Percentiles rank a stretch among this genome's conserved stretches.
Conservation (phyloP, 495 filamentous ascomycete genomes). For the Penicillium parvum region DNA sequence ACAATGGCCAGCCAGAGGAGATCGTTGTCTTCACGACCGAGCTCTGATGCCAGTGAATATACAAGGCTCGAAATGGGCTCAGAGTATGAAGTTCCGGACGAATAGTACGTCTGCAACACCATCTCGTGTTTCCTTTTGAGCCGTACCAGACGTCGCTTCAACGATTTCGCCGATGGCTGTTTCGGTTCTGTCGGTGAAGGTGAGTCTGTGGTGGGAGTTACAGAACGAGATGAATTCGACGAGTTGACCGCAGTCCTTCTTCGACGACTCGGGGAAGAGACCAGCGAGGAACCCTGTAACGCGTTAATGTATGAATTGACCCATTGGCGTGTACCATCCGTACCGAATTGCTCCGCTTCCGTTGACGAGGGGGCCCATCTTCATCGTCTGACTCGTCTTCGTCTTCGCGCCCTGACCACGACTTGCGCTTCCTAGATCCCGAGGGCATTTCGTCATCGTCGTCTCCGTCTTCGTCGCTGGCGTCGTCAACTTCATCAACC, state of each 20-base stretch:
- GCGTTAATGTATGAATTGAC: slow-evolving; percentile 19
- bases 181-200: slow-evolving; percentile 55
- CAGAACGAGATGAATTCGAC: slow-evolving; percentile 44
- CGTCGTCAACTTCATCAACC: slow-evolving; percentile 65
- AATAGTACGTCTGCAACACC: slow-evolving; percentile 74
- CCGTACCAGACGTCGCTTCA: slow-evolving; percentile 68
- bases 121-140: slow-evolving; percentile 72
- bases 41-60: slow-evolving; percentile 90
- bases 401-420: slow-evolving; percentile 70
- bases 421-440: slow-evolving; percentile 71
- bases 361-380: slow-evolving; percentile 66
- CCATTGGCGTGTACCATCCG: slow-evolving; percentile 19
- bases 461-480: slow-evolving; percentile 43
- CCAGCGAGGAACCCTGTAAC: slow-evolving; percentile 54
- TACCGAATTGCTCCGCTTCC: slow-evolving; percentile 85
- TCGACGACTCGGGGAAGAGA: slow-evolving; percentile 46
- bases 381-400: slow-evolving; percentile 66
- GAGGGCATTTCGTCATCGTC: slow-evolving; percentile 36
- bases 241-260: slow-evolving; percentile 33
- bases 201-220: slow-evolving; percentile 46
- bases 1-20: slow-evolving; percentile 92
- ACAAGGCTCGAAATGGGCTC: slow-evolving; percentile 91
- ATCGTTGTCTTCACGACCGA: slow-evolving; percentile 95
- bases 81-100: slow-evolving; percentile 81
- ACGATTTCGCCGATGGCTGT: slow-evolving; percentile 58